Conservation (phyloP, 2,329 filamentous ascomycete genomes). For the Endothia cerciana region DNA sequence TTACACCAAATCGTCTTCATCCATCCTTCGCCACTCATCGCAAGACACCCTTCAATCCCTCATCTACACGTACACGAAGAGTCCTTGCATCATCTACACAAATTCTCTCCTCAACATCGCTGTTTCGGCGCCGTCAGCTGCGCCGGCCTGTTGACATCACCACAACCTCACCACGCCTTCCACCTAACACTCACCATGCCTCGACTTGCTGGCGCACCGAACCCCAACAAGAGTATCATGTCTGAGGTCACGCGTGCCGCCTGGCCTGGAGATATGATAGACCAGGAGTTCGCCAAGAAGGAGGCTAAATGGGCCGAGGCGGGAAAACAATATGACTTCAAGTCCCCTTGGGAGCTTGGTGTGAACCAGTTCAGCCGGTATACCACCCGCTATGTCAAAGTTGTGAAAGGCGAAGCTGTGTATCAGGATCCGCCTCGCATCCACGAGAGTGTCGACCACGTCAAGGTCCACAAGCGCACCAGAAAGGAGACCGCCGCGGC, state of each 20-base stretch:
- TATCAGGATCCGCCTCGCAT: not conserved
- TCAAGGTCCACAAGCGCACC: not conserved
- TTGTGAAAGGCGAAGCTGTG: not conserved
- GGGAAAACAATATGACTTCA: not conserved
- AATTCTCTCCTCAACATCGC: not conserved
- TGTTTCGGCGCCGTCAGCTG: not conserved
- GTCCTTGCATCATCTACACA: not conserved
- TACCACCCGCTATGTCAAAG: not conserved
- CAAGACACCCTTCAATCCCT: not conserved
- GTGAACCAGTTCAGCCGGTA: not conserved
- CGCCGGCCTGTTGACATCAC: not conserved
- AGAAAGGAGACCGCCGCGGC: not conserved
- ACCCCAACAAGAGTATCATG: not conserved
- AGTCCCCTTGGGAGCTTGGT: not conserved
- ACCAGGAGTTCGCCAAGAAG: conserved; percentile 12
- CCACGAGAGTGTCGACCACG: not conserved
- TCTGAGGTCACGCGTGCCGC: not conserved
- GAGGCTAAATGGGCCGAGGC: conserved; percentile 12
- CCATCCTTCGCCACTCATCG: not conserved
- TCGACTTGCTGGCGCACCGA: not conserved
- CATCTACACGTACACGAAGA: not conserved
- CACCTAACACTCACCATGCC: not conserved
- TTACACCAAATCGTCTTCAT: not conserved
- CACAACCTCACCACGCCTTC: conserved; percentile 3
- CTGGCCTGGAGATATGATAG: not conserved